phyloP scores from a whole-genome alignment of 2,329 filamentous ascomycete species.

The Sarocladium strictum region DNA sequence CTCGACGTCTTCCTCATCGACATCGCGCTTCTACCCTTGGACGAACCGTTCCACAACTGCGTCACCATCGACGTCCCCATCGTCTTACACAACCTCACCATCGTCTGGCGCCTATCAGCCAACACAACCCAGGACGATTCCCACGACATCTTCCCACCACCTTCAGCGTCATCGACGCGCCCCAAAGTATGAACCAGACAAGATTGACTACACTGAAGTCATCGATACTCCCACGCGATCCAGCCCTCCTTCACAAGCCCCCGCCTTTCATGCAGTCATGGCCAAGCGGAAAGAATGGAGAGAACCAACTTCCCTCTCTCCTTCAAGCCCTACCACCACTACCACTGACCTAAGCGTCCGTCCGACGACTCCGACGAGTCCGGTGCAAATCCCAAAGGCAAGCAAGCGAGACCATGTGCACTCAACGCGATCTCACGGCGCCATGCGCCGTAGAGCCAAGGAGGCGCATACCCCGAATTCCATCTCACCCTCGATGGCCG shows the following conservation, averaged over 20 bases:
- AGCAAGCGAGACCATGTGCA: constrained; percentile 30
- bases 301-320: constrained; percentile 21
- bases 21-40: not conserved
- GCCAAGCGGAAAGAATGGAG: constrained; percentile 27
- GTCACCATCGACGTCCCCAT: not conserved
- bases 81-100: not conserved
- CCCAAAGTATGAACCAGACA: constrained; percentile 12
- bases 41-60: not conserved
- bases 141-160: constrained; percentile 5
- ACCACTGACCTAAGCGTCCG: constrained; percentile 21
- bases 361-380: constrained; percentile 36
- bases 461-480: constrained; percentile 46
- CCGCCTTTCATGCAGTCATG: constrained; percentile 25
- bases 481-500: constrained; percentile 54
- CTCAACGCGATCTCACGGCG: constrained; percentile 28
- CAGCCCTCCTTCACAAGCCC: not conserved
- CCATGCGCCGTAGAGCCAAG: constrained; percentile 29
- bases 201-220: constrained; percentile 1
- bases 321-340: constrained; percentile 21
- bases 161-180: constrained; percentile 6
- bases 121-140: constrained; percentile 6
- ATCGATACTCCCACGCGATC: constrained; percentile 4
- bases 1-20: constrained; percentile 1
- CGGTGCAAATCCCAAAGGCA: constrained; percentile 48
- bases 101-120: not conserved